phyloP scores from a whole-genome alignment of 1,284 basidiomycete species.

The Coniophora puteana region DNA sequence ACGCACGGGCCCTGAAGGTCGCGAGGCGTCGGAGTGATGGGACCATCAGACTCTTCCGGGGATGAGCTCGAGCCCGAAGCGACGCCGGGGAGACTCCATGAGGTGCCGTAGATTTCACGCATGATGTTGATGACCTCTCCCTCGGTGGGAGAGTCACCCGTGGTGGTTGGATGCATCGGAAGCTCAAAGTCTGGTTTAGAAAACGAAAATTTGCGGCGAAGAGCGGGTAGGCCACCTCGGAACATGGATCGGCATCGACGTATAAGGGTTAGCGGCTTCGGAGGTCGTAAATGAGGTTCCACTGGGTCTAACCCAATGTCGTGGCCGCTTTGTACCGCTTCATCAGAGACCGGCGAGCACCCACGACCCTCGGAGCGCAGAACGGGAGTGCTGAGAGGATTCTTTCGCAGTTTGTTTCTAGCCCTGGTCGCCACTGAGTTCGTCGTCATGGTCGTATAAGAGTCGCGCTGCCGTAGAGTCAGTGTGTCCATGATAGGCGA shows the following conservation, averaged over 20 bases:
- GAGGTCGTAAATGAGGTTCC: no score
- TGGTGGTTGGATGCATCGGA: neutral
- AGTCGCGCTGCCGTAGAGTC: no score
- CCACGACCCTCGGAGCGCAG: no score
- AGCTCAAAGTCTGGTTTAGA: neutral
- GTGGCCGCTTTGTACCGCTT: no score
- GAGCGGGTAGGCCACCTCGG: neutral
- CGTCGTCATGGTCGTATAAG: no score
- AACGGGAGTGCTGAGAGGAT: no score
- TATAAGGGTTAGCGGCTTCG: no score
- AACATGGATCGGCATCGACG: neutral
- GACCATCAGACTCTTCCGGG: neutral
- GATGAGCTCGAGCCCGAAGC: neutral
- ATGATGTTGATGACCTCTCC: neutral
- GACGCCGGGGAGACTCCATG: neutral
- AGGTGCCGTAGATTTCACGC: neutral
- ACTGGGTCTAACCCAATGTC: no score
- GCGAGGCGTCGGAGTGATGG: neutral
- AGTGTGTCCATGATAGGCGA: no score
- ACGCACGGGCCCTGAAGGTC: neutral
- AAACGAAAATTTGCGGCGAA: neutral
- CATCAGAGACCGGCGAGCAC: no score
- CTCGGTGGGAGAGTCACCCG: neutral
- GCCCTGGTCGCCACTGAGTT: no score
- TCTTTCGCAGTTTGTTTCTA: no score